phyloP scores from a whole-genome alignment of 2,329 filamentous ascomycete genomes.

The Emergomyces africanus region DNA sequence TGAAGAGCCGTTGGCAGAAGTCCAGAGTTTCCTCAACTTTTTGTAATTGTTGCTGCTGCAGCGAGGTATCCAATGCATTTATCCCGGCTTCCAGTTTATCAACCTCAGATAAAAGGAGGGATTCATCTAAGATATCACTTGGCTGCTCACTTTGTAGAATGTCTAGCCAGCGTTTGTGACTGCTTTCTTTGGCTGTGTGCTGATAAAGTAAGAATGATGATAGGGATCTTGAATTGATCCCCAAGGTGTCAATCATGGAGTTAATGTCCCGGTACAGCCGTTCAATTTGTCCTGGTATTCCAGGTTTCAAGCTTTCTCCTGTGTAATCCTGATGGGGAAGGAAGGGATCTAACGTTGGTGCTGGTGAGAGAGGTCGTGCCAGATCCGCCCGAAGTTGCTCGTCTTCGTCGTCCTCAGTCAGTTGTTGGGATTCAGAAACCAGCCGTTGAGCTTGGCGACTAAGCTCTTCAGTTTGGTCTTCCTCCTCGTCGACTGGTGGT shows the following conservation, averaged over 20 bases:
- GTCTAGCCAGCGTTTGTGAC: conserved; percentile 36
- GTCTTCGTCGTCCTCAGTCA: conserved; percentile 36
- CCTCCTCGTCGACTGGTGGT: conserved; percentile 16
- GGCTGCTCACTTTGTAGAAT: conserved; percentile 37
- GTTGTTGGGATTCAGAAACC: conserved; percentile 23
- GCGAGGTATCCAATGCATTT: conserved; percentile 49
- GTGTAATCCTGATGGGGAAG: conserved; percentile 35
- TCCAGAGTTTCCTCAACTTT: conserved; percentile 57
- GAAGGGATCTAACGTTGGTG: conserved; percentile 35
- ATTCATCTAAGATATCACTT: conserved; percentile 55
- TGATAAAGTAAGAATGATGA: conserved; percentile 42
- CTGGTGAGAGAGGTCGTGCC: conserved; percentile 29
- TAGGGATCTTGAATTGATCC: conserved; percentile 64
- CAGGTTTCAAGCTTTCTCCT: conserved; percentile 32
- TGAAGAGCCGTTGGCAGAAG: conserved; percentile 46
- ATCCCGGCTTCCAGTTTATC: conserved; percentile 53
- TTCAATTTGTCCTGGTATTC: conserved; percentile 38
- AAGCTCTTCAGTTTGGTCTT: conserved; percentile 18
- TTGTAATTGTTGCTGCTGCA: conserved; percentile 56
- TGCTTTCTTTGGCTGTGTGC: conserved; percentile 32
- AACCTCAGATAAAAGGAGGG: conserved; percentile 67
- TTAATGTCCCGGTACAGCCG: conserved; percentile 39
- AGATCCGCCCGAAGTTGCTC: conserved; percentile 34
- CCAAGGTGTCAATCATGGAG: conserved; percentile 87
- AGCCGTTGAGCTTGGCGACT: conserved; percentile 21